These are phyloP conservation scores for Maudiozyma humilis DNA, from an alignment of 1,139 yeast genomes.

Conservation along the genomic window DNA sequence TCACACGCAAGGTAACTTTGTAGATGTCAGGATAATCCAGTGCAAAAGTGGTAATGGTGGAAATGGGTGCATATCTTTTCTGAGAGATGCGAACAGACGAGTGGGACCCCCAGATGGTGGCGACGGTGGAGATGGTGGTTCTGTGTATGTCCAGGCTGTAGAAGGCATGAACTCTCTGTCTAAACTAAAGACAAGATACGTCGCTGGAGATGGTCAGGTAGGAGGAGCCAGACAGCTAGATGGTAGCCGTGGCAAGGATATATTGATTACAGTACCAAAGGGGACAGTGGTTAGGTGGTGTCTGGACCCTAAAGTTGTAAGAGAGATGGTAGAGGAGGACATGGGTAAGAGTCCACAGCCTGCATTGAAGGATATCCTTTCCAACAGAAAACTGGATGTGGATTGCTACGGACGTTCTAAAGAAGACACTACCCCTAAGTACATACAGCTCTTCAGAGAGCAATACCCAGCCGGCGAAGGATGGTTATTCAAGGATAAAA, in stretches of 20 bases:
- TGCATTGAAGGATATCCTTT: conserved; percentile 18
- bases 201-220: conserved; percentile 60
- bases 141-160: conserved; percentile 72
- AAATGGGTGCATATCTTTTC: conserved; percentile 75
- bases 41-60: conserved; percentile 84
- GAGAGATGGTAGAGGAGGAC: conserved; percentile 21
- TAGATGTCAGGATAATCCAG: conserved; percentile 61
- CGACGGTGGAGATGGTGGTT: conserved; percentile 93
- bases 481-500: conserved; percentile 76
- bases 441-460: conserved; percentile 54
- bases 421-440: conserved; percentile 30
- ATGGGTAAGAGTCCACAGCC: conserved; percentile 5
- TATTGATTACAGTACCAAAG: conserved; percentile 76
- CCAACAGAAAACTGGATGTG: conserved; percentile 14
- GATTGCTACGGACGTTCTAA: conserved; percentile 21
- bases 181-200: conserved; percentile 55
- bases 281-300: conserved; percentile 87
- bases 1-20: conserved; percentile 35
- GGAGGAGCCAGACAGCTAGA: conserved; percentile 76
- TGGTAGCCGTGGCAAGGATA: conserved; percentile 74
- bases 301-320: conserved; percentile 55
- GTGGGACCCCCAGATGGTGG: conserved; percentile 98
- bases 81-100: conserved; percentile 75
- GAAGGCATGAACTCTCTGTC: conserved; percentile 65
- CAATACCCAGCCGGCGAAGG: conserved; percentile 61